A percentile compares a stretch with the other conserved stretches of the same genome.
Evolutionary conservation across 2,329 filamentous ascomycete genomes (phyloP).

Genomic region (Aotearoamyces nothofagi): DNA sequence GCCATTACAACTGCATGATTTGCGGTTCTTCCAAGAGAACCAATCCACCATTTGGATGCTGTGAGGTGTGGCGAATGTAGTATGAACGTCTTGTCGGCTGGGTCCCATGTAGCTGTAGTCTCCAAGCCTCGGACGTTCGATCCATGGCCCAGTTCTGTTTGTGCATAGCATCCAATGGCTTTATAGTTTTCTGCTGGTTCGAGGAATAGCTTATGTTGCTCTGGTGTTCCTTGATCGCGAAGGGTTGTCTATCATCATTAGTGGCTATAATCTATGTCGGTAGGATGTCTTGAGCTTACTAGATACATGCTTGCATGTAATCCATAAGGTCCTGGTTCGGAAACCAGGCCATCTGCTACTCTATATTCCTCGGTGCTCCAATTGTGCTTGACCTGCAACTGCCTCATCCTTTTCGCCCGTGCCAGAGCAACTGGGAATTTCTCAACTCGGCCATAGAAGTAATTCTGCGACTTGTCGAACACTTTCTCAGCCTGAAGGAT

Average conservation of each 20-base stretch:
- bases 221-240: slow-evolving; percentile 54
- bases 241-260: slow-evolving; percentile 39
- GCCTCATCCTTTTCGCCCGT: slow-evolving; percentile 53
- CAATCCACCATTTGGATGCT: slow-evolving; percentile 76
- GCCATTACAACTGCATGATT: slow-evolving; percentile 71
- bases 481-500: slow-evolving; percentile 53
- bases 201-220: slow-evolving; percentile 60
- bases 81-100: slow-evolving; percentile 57
- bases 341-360: slow-evolving; percentile 52
- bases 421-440: slow-evolving; percentile 55
- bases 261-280: slow-evolving; percentile 1
- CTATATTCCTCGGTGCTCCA: slow-evolving; percentile 52
- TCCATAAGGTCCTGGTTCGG: slow-evolving; percentile 59
- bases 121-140: slow-evolving; percentile 52
- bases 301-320: slow-evolving; percentile 58
- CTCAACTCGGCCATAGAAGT: slow-evolving; percentile 55
- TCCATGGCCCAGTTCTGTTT: slow-evolving; percentile 68
- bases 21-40: slow-evolving; percentile 58
- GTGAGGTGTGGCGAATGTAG: slow-evolving; percentile 62
- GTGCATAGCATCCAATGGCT: slow-evolving; percentile 65
- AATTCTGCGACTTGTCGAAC: slow-evolving; percentile 68
- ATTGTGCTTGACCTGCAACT: slow-evolving; percentile 48
- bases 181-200: slow-evolving; percentile 54
- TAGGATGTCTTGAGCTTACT: slow-evolving; percentile 22
- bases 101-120: slow-evolving; percentile 45